Conservation (phyloP, 108 stramenopile genomes). For the Skeletonema marinoi region DNA sequence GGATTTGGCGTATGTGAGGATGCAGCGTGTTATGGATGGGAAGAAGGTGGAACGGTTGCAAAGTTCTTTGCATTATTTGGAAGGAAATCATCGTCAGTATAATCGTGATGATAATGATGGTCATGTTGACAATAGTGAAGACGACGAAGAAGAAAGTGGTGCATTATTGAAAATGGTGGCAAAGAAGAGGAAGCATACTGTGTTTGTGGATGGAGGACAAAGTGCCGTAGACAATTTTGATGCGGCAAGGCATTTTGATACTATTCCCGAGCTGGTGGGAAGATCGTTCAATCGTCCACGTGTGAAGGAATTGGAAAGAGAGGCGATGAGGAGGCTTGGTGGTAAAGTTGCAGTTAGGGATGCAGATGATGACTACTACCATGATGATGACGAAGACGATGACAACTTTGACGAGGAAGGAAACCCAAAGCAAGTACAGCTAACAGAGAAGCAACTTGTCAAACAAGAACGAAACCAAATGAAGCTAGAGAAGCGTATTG, state of each 20-base stretch:
- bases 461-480: constrained; percentile 46
- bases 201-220: constrained; percentile 71
- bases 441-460: constrained; percentile 42
- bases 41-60: constrained; percentile 82
- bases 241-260: constrained; percentile 88
- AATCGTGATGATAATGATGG: neutral
- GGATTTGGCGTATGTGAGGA: constrained; percentile 91
- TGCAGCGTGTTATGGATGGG: constrained; percentile 76
- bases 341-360: constrained; percentile 27
- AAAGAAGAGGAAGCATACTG: constrained; percentile 70
- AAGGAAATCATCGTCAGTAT: constrained; percentile 28
- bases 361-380: constrained; percentile 32
- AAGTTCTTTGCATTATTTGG: constrained; percentile 82
- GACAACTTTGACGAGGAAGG: constrained; percentile 13
- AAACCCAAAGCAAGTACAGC: constrained; percentile 9
- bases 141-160: constrained; percentile 6
- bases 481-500: constrained; percentile 54
- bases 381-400: constrained; percentile 18
- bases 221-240: constrained; percentile 77
- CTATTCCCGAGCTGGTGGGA: constrained; percentile 82
- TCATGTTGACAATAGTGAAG: constrained; percentile 13
- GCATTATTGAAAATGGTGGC: neutral
- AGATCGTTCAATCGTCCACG: constrained; percentile 88
- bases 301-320: constrained; percentile 23
- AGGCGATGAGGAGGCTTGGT: constrained; percentile 44